Percentiles rank a stretch among this genome's conserved stretches.
phyloP scores from a whole-genome alignment of 768 basidiomycete species.

The Boletellus ananas region DNA sequence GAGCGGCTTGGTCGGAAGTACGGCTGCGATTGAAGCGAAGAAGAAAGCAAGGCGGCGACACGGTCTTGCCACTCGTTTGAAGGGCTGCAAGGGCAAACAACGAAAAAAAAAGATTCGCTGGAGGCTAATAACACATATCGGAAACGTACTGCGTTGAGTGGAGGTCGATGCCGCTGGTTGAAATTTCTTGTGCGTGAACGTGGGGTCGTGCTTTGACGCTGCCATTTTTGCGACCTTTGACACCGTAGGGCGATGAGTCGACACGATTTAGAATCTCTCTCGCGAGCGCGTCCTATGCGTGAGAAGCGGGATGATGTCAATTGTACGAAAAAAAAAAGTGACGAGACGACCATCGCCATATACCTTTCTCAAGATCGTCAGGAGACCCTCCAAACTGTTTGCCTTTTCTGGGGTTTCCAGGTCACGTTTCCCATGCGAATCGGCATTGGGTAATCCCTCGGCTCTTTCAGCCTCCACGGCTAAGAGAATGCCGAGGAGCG shows the following conservation, averaged over 20 bases:
- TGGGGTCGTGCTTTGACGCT: conserved; percentile 29
- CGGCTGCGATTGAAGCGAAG: conserved; percentile 16
- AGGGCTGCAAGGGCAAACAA: conserved; percentile 43
- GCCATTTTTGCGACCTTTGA: conserved; percentile 58
- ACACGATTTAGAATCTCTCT: conserved; percentile 78
- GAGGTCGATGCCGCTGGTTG: conserved; percentile 34
- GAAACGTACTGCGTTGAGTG: conserved; percentile 60
- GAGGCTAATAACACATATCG: background rate
- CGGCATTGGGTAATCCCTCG: conserved; percentile 23
- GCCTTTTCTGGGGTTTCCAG: conserved; percentile 5
- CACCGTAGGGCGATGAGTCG: conserved; percentile 77
- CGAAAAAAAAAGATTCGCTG: background rate
- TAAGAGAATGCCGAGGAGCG: conserved; percentile 78
- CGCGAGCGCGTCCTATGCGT: conserved; percentile 66
- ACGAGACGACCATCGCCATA: conserved; percentile 6
- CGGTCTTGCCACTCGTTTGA: conserved; percentile 83
- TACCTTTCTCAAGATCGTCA: conserved; percentile 52
- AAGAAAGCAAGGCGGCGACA: conserved; percentile 35
- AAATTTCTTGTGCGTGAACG: conserved; percentile 16
- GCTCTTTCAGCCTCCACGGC: conserved; percentile 35
- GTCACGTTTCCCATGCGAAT: conserved; percentile 29
- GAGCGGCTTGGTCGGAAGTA: background rate
- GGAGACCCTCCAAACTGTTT: conserved; percentile 31
- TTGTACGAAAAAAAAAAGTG: background rate
- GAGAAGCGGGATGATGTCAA: conserved; percentile 2